phyloP scores from a whole-genome alignment of 306 rosid genomes.

The Cucurbita moschata region DNA sequence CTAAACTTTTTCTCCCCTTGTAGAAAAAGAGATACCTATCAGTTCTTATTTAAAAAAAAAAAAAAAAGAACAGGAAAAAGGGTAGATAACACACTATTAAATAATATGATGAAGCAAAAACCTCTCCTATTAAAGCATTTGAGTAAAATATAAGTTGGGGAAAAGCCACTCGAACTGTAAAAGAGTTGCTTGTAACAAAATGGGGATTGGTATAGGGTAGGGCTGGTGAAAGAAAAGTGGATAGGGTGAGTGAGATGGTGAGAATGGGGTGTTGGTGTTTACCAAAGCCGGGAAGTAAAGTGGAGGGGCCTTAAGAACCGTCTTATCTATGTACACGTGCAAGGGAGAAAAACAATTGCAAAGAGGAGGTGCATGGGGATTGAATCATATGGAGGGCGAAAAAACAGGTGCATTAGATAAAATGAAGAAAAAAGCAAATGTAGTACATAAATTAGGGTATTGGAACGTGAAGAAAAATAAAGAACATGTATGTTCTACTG shows the following conservation, averaged over 20 bases:
- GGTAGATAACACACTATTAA: not conserved
- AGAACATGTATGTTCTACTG: not conserved
- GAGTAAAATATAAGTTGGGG: not conserved
- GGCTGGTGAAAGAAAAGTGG: not conserved
- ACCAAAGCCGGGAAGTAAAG: not conserved
- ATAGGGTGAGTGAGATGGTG: not conserved
- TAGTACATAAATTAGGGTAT: not conserved
- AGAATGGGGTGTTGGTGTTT: not conserved
- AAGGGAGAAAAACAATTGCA: not conserved
- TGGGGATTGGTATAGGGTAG: not conserved
- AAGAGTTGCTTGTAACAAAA: not conserved
- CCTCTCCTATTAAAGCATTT: not conserved
- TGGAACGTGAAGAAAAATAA: not conserved
- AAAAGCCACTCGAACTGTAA: not conserved
- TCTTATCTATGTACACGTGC: not conserved
- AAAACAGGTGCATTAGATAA: not conserved
- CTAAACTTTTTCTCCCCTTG: no score
- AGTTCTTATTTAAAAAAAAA: no score
- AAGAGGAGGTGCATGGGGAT: not conserved
- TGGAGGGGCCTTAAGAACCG: not conserved
- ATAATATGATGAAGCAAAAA: not conserved
- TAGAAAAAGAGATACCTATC: no score
- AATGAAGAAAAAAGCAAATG: not conserved
- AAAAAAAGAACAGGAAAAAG: no score
- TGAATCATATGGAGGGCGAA: not conserved